Conservation (phyloP, 768 basidiomycete species). For the Glaciozyma martinii region DNA sequence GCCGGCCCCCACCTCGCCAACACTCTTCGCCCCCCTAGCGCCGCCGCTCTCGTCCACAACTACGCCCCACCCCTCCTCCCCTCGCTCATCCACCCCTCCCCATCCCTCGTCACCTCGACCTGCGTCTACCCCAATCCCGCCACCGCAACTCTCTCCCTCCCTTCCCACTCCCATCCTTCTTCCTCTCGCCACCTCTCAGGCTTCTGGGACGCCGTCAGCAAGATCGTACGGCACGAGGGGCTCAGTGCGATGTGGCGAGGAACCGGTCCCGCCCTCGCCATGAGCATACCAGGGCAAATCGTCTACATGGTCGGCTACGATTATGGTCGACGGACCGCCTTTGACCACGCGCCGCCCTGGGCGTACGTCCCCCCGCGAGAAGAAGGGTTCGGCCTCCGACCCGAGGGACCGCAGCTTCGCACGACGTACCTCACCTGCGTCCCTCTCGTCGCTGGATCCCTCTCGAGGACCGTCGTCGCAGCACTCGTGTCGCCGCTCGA, state of each 20-base stretch:
- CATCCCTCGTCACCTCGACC: neutral
- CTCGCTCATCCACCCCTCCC: too few relatives aligned
- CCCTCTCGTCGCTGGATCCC: constrained; percentile 71
- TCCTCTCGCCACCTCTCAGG: constrained; percentile 73
- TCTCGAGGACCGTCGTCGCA: constrained; percentile 71
- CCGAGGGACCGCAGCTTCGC: neutral
- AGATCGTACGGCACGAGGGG: constrained; percentile 74
- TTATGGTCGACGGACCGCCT: constrained; percentile 47
- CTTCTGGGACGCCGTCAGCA: constrained; percentile 71
- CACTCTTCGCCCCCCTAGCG: too few relatives aligned
- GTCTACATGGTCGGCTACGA: constrained; percentile 95
- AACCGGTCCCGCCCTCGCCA: constrained; percentile 78
- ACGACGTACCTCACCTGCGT: constrained; percentile 41
- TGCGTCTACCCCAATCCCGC: constrained; percentile 9
- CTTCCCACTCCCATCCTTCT: constrained; percentile 37
- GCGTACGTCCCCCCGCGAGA: constrained; percentile 1
- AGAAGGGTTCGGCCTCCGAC: constrained; percentile 2
- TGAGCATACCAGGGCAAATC: constrained; percentile 84
- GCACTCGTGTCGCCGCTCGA: constrained; percentile 78
- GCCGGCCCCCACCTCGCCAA: too few relatives aligned
- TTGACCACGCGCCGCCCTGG: constrained; percentile 20
- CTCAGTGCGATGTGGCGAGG: constrained; percentile 88
- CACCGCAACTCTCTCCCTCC: constrained; percentile 4
- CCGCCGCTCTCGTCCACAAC: too few relatives aligned
- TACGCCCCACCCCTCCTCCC: too few relatives aligned